Conservation (phyloP, 768 basidiomycete genomes). For the Trichaptum fuscoviolaceum region DNA sequence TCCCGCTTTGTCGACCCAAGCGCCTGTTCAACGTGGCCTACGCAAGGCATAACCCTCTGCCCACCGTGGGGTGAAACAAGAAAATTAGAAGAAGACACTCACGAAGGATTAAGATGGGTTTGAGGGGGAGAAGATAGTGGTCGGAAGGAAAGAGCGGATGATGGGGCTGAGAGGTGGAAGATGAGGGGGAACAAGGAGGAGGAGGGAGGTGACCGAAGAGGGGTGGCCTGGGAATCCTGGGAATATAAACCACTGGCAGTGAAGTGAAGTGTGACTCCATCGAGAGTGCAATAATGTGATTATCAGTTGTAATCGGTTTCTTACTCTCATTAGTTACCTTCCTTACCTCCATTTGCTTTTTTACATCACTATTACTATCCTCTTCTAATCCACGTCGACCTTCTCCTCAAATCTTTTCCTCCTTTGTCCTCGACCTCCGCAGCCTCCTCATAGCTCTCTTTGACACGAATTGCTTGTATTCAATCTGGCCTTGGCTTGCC, state of each 20-base stretch:
- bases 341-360: neutral
- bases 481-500: neutral
- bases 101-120: neutral
- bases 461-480: neutral
- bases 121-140: conserved; percentile 2
- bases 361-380: neutral
- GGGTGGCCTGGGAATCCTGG: conserved; percentile 2
- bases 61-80: neutral
- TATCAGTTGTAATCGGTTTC: neutral
- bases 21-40: neutral
- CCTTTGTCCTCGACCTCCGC: neutral
- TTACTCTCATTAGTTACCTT: neutral
- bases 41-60: neutral
- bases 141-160: conserved; percentile 2
- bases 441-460: neutral
- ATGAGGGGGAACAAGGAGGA: neutral
- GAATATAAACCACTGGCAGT: neutral
- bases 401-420: neutral
- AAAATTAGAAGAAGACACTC: neutral
- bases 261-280: neutral
- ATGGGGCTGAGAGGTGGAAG: conserved; percentile 1
- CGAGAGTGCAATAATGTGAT: neutral
- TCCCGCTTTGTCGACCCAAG: neutral
- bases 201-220: conserved; percentile 2
- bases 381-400: neutral